Percentiles rank a stretch among this genome's conserved stretches.
These are phyloP conservation scores for Phascolomyces articulosus DNA, from an alignment of 371 early-diverging fungal species.

Conservation along the genomic window DNA sequence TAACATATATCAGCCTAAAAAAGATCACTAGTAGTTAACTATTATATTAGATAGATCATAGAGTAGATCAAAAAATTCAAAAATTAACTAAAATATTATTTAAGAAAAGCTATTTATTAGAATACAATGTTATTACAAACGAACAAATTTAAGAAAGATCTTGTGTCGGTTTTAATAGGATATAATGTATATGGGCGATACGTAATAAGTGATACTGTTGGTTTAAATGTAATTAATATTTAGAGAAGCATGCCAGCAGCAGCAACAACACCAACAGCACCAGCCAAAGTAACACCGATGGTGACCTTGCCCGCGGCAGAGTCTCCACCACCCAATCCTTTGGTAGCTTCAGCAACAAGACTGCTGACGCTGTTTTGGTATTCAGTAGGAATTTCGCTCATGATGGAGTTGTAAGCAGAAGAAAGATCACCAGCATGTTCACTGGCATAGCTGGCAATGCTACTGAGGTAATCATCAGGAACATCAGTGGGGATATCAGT, in stretches of 20 bases:
- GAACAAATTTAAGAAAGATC: too few species aligned
- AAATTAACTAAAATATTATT: too few species aligned
- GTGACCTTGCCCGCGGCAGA: neutral
- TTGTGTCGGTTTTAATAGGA: too few species aligned
- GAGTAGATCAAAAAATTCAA: too few species aligned
- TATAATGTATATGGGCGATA: too few species aligned
- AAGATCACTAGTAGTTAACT: too few species aligned
- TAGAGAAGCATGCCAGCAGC: neutral
- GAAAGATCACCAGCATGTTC: neutral
- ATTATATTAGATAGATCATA: too few species aligned
- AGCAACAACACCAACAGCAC: neutral
- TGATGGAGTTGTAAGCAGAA: neutral
- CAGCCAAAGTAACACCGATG: neutral
- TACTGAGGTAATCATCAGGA: neutral
- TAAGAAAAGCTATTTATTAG: neutral
- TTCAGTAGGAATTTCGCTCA: neutral
- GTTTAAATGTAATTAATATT: neutral
- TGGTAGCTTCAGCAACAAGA: slow-evolving; percentile 3
- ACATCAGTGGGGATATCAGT: neutral
- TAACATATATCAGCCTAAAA: too few species aligned
- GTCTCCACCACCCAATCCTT: neutral
- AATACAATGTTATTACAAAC: neutral
- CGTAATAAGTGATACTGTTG: neutral
- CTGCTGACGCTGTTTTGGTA: neutral
- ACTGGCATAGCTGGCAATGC: neutral